Base-by-base conservation (phyloP, 2,329 filamentous ascomycete genomes). In the Cercospora zeae-maydis region DNA sequence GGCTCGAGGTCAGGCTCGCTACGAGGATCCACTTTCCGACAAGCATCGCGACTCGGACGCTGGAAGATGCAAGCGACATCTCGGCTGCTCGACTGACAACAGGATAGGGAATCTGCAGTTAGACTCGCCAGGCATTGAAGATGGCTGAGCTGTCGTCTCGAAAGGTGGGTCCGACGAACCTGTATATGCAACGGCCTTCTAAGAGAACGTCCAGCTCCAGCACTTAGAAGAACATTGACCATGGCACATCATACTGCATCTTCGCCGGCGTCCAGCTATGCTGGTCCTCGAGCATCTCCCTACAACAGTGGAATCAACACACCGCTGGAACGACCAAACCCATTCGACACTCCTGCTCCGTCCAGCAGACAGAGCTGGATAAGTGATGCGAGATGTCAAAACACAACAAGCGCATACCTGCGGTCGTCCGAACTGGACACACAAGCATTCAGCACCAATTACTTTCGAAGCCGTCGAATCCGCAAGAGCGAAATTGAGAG, bases 271-370 rank as follows among this genome's bases (percentile, higher is more conserved):
- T 47, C 42, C 42, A 47, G 42, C 42, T 47, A 54, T 34, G 51
- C 51, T 54, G 30, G 30, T 24, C 30, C 51, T 34, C 30, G 51
- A 34, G 53, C 53, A 56, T 42, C 33, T 10, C 33, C 31, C 16
- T 34, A 42, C 53, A 27, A 56, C 10, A 56, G 53, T 11, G 53
- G 49, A 11, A 53, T 53, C 3, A 53, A 53, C 49, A 53, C 49
- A 33, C 30, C 49, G 10, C 49, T 53, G n/a, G 49, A 53, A 9
- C 27, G 49, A 53, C 49, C 49, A 14, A 53, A 53, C 10, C 49
- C 49, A 11, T 53, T 53, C 16, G 49, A 53, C 3, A 53, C 49
- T 34, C 49, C 49, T 53, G 27, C 31, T 53, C 27, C 31, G n/a
- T 53, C 49, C 49, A 53, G 49, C 9, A 14, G 49, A 21, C 27